Conservation (phyloP, 75 land plant genomes). For the Selaginella tamariscina region DNA sequence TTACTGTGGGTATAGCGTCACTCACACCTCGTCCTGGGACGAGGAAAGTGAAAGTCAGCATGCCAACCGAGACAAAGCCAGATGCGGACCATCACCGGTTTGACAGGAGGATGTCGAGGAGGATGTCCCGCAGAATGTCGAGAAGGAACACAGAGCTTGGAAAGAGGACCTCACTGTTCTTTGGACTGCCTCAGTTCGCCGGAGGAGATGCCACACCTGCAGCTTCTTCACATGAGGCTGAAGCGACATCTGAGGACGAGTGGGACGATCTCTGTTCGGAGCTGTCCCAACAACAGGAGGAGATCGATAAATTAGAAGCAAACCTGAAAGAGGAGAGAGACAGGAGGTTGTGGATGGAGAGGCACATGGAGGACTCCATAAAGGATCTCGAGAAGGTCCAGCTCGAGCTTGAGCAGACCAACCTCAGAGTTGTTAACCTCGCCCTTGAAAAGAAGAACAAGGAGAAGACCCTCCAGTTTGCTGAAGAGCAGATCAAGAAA, state of each 20-base stretch:
- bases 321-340: conserved; percentile 2
- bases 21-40: neutral
- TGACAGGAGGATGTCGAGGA: neutral
- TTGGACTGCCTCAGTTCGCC: neutral
- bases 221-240: no score
- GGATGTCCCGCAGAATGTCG: neutral
- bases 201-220: no score
- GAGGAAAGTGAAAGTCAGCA: neutral
- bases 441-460: conserved; percentile 2
- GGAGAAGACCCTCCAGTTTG: neutral
- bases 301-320: neutral
- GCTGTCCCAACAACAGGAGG: neutral
- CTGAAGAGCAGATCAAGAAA: conserved; percentile 1
- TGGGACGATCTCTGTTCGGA: neutral
- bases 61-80: neutral
- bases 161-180: neutral
- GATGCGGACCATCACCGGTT: neutral
- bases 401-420: neutral
- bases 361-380: neutral
- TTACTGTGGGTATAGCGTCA: neutral
- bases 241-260: neutral
- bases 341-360: neutral
- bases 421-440: neutral
- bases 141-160: conserved; percentile 1
- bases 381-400: neutral